Evolutionary conservation across 805 yeast species (phyloP).

Genomic region (Yamadazyma endophytica): DNA sequence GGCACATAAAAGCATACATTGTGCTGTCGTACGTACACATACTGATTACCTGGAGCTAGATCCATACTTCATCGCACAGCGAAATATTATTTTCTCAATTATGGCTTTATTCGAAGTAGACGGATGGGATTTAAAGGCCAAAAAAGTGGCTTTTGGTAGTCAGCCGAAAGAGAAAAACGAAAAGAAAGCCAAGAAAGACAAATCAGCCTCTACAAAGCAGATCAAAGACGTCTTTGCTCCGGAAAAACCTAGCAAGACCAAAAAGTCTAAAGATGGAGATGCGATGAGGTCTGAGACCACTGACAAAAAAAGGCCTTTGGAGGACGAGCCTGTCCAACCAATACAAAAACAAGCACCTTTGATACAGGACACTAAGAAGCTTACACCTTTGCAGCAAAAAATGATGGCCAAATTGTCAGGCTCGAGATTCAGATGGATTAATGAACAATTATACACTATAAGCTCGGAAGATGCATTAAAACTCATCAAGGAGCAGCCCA

Average conservation of each 20-base stretch:
- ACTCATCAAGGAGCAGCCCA: conserved; percentile 76
- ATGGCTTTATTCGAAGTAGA: conserved; percentile 77
- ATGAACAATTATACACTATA: conserved; percentile 91
- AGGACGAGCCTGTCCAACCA: conserved; percentile 7
- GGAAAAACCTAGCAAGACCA: conserved; percentile 1
- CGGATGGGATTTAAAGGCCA: conserved; percentile 71
- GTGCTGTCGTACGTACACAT: conserved; percentile 24
- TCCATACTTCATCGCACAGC: conserved; percentile 16
- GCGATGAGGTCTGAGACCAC: conserved; percentile 5
- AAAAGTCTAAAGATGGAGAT: conserved; percentile 4
- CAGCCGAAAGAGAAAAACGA: conserved; percentile 21
- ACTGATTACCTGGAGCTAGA: conserved; percentile 31
- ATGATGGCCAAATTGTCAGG: conserved; percentile 95
- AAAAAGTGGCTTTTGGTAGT: conserved; percentile 47
- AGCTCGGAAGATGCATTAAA: conserved; percentile 72
- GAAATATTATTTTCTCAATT: conserved; percentile 3
- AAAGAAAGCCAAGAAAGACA: conserved; percentile 16
- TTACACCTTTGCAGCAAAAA: conserved; percentile 88
- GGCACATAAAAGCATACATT: conserved; percentile 27
- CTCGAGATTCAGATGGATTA: conserved; percentile 95
- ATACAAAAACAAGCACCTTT: conserved; percentile 5
- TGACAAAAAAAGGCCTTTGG: conserved; percentile 8
- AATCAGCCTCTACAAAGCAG: conserved; percentile 10
- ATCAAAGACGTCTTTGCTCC: conserved; percentile 6
- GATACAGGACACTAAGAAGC: too few relatives aligned